Base-by-base conservation (phyloP, 805 yeast species). In the Myxozyma lipomycoides region DNA sequence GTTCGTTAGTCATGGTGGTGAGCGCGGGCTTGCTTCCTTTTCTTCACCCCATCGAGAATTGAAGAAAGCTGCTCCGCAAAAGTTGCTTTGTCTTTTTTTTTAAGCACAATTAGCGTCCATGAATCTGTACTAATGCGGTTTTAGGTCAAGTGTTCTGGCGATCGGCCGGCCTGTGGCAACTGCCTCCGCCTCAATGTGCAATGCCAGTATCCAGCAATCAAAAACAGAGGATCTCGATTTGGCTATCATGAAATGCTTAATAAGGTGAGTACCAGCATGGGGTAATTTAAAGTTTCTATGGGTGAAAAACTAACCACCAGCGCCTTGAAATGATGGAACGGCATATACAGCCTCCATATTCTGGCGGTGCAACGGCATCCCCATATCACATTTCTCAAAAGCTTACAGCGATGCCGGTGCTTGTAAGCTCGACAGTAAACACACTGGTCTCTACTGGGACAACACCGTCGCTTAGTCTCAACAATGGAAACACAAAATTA, bases 181-280 rank as follows among this genome's bases (percentile, higher is more conserved):
- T 67, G 71, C 41, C 59, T 67, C 17, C 61, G 68, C 9, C 58
- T 62, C 24, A 58, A 66, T 36, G 59, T 66, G 15, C 61, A 61
- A 4, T 67, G 71, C 52, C 66, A 66, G 46, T 67, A 67, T 35
- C 71, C 71, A 2, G 56, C 64, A 17, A 58, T 65, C 40, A 59
- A 67, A n/a, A 67, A 64, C 48, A 52, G 70, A 12, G 71, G 71
- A 24, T 67, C 71, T 17, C 61, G 71, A 12, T 64, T 64, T 38
- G 68, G 70, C 10, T 67, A 67, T 50, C 49, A 48, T 15, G 67
- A 67, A 37, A 61, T 64, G 65, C 55, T 67, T 39, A 55, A 46
- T 28, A 55, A 51, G 58, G 58, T 53, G 19, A 10, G 42, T 28
- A 9, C 12, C 32, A 28, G 32, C 12, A 9, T 28, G 32, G 12